These are phyloP conservation scores for Dichotomocladium elegans DNA, from an alignment of 371 early-diverging fungal genomes.

Conservation along the genomic window DNA sequence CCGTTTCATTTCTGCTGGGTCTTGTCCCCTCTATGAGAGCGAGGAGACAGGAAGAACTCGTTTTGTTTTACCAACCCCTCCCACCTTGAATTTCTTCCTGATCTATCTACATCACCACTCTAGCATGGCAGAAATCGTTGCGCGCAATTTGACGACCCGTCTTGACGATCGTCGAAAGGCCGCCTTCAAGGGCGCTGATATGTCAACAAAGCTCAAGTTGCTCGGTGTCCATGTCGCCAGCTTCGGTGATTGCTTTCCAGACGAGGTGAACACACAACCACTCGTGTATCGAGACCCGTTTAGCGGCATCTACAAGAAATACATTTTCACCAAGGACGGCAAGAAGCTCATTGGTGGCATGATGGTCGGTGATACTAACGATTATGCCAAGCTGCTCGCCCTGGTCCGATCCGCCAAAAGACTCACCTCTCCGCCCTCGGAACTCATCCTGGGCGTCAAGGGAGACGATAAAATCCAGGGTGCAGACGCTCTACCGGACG, in stretches of 20 bases:
- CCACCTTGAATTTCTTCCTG: too few relatives aligned
- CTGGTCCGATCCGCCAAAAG: conserved; percentile 45
- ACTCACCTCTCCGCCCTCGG: conserved; percentile 48
- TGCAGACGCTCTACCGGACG: conserved; percentile 55
- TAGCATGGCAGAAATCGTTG: conserved; percentile 62
- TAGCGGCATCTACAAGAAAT: conserved; percentile 57
- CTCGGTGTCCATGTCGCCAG: conserved; percentile 68
- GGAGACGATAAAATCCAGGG: conserved; percentile 22
- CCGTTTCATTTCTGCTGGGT: neutral
- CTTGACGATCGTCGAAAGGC: conserved; percentile 13
- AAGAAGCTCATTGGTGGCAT: conserved; percentile 66
- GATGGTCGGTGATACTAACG: conserved; percentile 64
- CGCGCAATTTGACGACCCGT: conserved; percentile 45
- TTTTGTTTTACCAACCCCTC: neutral
- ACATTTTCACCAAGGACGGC: conserved; percentile 60
- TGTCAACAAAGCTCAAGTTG: conserved; percentile 69
- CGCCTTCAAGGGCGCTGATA: conserved; percentile 54
- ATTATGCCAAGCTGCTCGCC: conserved; percentile 57
- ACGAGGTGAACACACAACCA: conserved; percentile 24
- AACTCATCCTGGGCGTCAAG: conserved; percentile 55
- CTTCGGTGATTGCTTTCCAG: conserved; percentile 65
- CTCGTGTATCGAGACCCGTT: conserved; percentile 61
- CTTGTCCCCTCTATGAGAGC: too few relatives aligned
- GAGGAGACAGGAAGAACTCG: neutral
- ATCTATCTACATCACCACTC: neutral